These are phyloP conservation scores for Stentor roeselii DNA, from an alignment of 73 alveolate species.

Conservation along the genomic window DNA sequence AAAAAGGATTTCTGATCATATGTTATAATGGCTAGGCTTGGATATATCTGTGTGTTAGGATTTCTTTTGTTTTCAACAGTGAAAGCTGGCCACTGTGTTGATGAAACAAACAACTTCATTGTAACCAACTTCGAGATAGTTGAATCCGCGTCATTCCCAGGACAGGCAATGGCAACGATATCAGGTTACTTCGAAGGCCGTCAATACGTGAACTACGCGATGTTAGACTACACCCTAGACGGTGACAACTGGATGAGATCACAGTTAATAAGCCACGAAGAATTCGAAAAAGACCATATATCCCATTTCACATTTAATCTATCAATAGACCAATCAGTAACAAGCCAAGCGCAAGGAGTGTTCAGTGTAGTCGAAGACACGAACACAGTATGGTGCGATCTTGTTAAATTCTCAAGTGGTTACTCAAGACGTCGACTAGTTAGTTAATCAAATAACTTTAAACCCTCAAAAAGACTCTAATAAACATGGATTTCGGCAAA, in stretches of 20 bases:
- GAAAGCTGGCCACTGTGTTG: too few species aligned
- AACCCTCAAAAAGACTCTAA: conserved; percentile 34
- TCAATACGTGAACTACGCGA: too few species aligned
- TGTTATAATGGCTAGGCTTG: too few species aligned
- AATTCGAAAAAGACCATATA: not conserved
- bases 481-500: conserved; percentile 16
- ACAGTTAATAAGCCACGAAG: not conserved
- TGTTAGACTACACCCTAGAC: too few species aligned
- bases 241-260: too few species aligned
- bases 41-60: not conserved
- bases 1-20: not conserved
- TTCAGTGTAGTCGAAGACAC: not conserved
- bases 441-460: not conserved
- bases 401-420: not conserved
- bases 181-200: too few species aligned
- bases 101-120: too few species aligned
- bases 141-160: too few species aligned
- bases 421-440: not conserved
- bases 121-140: too few species aligned
- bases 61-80: not conserved
- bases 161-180: too few species aligned
- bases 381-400: not conserved
- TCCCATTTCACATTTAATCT: not conserved
- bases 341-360: too few species aligned
- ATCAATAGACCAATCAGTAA: not conserved